Percentiles rank a stretch among this genome's conserved stretches.
phyloP scores from a whole-genome alignment of 495 filamentous ascomycete species.

The Cryomyces antarcticus region DNA sequence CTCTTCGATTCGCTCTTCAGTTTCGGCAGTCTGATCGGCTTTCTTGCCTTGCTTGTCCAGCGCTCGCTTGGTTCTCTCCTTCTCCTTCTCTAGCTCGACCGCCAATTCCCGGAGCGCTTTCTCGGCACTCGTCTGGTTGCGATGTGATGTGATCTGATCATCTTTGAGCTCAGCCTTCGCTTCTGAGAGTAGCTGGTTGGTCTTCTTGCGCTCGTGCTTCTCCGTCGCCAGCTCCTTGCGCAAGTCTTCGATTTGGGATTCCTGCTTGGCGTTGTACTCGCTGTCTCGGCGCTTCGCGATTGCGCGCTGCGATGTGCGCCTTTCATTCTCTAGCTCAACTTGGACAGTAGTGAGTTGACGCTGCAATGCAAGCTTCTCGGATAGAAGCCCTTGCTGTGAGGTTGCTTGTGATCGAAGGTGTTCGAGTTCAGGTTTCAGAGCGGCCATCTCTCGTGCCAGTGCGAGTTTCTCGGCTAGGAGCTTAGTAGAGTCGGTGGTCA shows the following conservation, averaged over 20 bases:
- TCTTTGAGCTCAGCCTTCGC: neutral
- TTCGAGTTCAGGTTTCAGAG: constrained; percentile 57
- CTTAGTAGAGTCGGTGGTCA: constrained; percentile 45
- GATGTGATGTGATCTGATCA: neutral
- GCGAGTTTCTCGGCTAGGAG: constrained; percentile 57
- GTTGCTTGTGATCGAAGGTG: constrained; percentile 49
- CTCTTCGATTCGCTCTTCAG: constrained; percentile 15
- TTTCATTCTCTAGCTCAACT: constrained; percentile 63
- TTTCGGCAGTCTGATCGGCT: constrained; percentile 4
- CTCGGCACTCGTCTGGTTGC: neutral
- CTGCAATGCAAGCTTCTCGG: constrained; percentile 58
- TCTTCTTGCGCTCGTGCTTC: constrained; percentile 19
- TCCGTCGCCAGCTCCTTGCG: constrained; percentile 32
- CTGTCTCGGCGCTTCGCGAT: constrained; percentile 22
- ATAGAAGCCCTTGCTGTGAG: constrained; percentile 40
- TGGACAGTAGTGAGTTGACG: constrained; percentile 54
- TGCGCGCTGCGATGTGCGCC: constrained; percentile 40
- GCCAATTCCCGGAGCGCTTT: constrained; percentile 20
- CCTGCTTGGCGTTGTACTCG: constrained; percentile 5
- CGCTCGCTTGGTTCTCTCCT: constrained; percentile 9
- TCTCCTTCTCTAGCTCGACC: constrained; percentile 21
- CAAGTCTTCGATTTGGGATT: constrained; percentile 24
- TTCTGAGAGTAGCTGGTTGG: constrained; percentile 1
- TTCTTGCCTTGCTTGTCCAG: constrained; percentile 8
- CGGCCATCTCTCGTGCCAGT: constrained; percentile 48